Evolutionary conservation across 371 early-diverging fungal genomes (phyloP).

Genomic region (Saksenaea oblongispora): DNA sequence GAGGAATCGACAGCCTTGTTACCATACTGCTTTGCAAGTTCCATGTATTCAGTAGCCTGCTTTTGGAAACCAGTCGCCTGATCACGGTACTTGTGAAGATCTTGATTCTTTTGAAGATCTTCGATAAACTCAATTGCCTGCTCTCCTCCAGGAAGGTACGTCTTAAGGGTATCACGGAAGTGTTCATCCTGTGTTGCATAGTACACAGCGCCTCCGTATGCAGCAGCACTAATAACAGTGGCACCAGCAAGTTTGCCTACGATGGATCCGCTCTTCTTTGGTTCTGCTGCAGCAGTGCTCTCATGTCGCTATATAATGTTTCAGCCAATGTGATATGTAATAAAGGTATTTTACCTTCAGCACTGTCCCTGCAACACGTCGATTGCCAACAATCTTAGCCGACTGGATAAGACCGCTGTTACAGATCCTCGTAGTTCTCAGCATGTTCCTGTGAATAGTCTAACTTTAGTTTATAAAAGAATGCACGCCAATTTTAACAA

Average conservation of each 20-base stretch:
- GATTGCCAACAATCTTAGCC: not conserved
- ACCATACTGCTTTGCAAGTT: constrained; percentile 18
- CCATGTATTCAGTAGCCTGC: constrained; percentile 20
- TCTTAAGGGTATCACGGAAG: constrained; percentile 25
- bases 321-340: not conserved
- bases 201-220: constrained; percentile 27
- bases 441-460: not conserved
- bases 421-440: constrained; percentile 4
- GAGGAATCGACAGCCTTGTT: constrained; percentile 22
- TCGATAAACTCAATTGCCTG: constrained; percentile 23
- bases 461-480: not conserved
- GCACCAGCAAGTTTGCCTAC: constrained; percentile 13
- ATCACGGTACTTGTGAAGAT: constrained; percentile 17
- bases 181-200: constrained; percentile 26
- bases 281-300: not conserved
- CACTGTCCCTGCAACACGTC: not conserved
- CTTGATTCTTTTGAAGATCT: constrained; percentile 22
- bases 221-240: constrained; percentile 20
- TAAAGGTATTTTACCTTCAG: not conserved
- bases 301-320: constrained; percentile 4
- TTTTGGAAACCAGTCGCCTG: constrained; percentile 15
- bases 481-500: not conserved
- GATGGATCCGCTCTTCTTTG: constrained; percentile 7
- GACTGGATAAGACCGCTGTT: constrained; percentile 7
- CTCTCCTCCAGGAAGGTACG: constrained; percentile 27